Evolutionary conservation across 345 rosid genomes (phyloP).

Genomic region (Conringia planisiliqua): DNA sequence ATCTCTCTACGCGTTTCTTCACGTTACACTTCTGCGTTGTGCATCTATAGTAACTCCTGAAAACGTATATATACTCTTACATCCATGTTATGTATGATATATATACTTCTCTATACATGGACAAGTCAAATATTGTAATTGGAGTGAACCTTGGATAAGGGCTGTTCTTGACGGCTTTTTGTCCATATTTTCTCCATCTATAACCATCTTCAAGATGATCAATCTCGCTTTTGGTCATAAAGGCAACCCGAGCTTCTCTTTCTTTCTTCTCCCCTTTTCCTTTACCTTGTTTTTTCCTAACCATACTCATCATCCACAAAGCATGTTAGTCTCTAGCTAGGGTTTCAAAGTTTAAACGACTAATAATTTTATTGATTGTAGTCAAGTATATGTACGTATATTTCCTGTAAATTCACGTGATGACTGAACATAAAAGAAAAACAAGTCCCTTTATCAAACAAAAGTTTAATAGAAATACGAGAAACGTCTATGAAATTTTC

Average conservation of each 20-base stretch:
- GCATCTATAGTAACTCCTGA: conserved; percentile 89
- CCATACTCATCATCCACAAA: conserved; percentile 4
- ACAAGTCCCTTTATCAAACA: background rate
- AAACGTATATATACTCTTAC: background rate
- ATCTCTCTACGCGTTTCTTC: conserved; percentile 83
- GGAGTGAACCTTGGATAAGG: conserved; percentile 62
- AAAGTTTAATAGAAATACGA: background rate
- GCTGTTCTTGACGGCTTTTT: conserved; percentile 77
- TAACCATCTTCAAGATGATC: conserved; percentile 89
- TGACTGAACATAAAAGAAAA: too few relatives aligned
- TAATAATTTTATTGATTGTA: background rate
- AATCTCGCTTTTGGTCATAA: conserved; percentile 76
- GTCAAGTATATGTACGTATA: background rate
- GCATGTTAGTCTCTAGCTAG: background rate
- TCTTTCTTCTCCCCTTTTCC: conserved; percentile 49
- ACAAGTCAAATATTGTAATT: background rate
- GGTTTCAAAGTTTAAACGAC: background rate
- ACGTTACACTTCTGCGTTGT: conserved; percentile 81
- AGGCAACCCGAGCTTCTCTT: conserved; percentile 59
- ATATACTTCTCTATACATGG: background rate
- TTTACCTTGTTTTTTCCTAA: conserved; percentile 48
- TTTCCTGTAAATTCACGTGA: background rate
- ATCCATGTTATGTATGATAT: background rate
- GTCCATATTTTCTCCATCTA: conserved; percentile 87
- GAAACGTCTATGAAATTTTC: background rate